Evolutionary conservation across 2,329 filamentous ascomycete genomes (phyloP).

Genomic region (Neofusicoccum laricinum): DNA sequence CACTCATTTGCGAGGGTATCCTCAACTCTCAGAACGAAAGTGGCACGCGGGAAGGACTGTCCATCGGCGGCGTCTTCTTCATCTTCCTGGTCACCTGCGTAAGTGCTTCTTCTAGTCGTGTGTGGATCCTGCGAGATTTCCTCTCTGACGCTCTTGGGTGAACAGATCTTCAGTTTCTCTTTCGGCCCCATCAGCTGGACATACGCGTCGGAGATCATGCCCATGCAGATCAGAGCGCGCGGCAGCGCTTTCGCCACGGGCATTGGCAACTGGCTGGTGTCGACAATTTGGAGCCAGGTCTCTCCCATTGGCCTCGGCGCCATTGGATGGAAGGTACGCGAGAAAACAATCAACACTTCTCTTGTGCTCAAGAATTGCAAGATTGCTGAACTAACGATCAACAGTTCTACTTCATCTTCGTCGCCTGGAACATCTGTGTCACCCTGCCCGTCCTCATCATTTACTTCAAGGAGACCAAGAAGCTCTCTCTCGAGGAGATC

Average conservation of each 20-base stretch:
- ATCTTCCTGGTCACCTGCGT: conserved; percentile 51
- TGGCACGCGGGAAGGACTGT: conserved; percentile 42
- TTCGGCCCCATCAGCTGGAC: conserved; percentile 62
- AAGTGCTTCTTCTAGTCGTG: conserved; percentile 28
- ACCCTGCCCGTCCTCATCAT: conserved; percentile 49
- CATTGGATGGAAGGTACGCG: conserved; percentile 44
- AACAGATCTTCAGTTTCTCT: conserved; percentile 54
- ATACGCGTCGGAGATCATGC: conserved; percentile 65
- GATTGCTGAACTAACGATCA: neutral
- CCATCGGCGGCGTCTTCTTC: conserved; percentile 63
- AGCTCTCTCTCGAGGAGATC: conserved; percentile 56
- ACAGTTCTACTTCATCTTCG: conserved; percentile 57
- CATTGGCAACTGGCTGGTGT: conserved; percentile 59
- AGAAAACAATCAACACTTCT: neutral
- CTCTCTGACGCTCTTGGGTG: neutral
- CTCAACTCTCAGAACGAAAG: conserved; percentile 45
- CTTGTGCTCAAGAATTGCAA: too few relatives aligned
- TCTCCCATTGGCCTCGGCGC: conserved; percentile 51
- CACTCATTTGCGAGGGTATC: conserved; percentile 58
- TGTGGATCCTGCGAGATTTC: conserved; percentile 24
- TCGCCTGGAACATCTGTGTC: conserved; percentile 47
- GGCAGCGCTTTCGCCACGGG: conserved; percentile 58
- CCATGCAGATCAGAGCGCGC: conserved; percentile 61
- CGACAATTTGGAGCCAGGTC: conserved; percentile 59
- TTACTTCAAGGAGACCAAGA: conserved; percentile 55